Evolutionary conservation across 495 filamentous ascomycete species (phyloP).

Genomic region (Aspergillus avenaceus): DNA sequence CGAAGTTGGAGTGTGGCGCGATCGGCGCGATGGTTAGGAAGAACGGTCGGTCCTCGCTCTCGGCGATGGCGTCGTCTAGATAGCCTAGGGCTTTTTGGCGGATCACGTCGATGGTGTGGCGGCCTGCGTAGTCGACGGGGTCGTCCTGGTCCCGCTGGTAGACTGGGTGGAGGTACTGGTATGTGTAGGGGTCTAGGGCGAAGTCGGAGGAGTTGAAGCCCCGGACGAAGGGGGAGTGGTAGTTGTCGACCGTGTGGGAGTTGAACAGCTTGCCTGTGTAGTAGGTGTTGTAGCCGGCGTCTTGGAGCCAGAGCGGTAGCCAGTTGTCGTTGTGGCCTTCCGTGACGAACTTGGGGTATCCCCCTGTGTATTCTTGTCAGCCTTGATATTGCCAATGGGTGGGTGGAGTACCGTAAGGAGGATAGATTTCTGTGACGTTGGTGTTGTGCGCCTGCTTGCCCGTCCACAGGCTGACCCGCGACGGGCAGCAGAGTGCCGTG

Average conservation of each 20-base stretch:
- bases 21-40: constrained; percentile 59
- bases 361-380: constrained; percentile 31
- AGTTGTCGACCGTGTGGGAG: constrained; percentile 47
- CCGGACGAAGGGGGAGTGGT: constrained; percentile 35
- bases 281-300: constrained; percentile 58
- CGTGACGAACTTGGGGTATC: constrained; percentile 57
- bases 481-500: constrained; percentile 53
- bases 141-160: constrained; percentile 52
- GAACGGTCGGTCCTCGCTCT: constrained; percentile 42
- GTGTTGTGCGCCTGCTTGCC: constrained; percentile 62
- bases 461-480: constrained; percentile 51
- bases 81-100: constrained; percentile 51
- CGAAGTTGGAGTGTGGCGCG: constrained; percentile 53
- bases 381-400: neutral
- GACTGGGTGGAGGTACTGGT: constrained; percentile 55
- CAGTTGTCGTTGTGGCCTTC: constrained; percentile 56
- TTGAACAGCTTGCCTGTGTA: constrained; percentile 65
- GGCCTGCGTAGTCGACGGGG: constrained; percentile 44
- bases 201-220: constrained; percentile 37
- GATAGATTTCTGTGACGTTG: constrained; percentile 59
- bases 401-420: constrained; percentile 51
- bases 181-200: constrained; percentile 58
- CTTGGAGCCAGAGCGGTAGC: constrained; percentile 58
- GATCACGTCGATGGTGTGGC: constrained; percentile 53
- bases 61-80: constrained; percentile 46